Percentiles rank a stretch among this genome's conserved stretches.
Evolutionary conservation across 192 early-diverging fungal genomes (phyloP).

Genomic region (Dispira simplex): DNA sequence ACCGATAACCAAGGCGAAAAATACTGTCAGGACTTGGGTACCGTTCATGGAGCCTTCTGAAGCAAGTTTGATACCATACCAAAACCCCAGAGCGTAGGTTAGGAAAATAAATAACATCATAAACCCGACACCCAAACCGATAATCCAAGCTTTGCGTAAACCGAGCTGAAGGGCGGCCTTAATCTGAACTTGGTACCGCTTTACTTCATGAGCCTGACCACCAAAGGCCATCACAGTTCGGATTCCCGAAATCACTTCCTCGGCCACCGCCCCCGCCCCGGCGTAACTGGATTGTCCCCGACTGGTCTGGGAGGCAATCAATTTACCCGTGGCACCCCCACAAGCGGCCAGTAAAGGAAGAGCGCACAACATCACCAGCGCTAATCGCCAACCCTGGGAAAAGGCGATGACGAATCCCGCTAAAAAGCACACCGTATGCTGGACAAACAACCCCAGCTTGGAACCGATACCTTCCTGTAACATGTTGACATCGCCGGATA

Average conservation of each 20-base stretch:
- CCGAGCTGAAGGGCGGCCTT: constrained; percentile 42
- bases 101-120: constrained; percentile 64
- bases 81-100: constrained; percentile 69
- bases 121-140: constrained; percentile 53
- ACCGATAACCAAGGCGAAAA: constrained; percentile 82
- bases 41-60: constrained; percentile 24
- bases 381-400: constrained; percentile 59
- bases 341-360: constrained; percentile 52
- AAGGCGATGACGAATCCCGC: constrained; percentile 67
- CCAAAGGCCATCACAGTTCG: constrained; percentile 83
- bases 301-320: constrained; percentile 26
- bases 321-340: constrained; percentile 36
- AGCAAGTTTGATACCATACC: constrained; percentile 57
- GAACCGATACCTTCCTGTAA: constrained; percentile 82
- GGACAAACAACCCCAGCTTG: constrained; percentile 60
- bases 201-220: constrained; percentile 49
- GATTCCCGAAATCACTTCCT: constrained; percentile 68
- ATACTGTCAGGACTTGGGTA: constrained; percentile 55
- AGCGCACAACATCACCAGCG: constrained; percentile 62
- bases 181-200: constrained; percentile 43
- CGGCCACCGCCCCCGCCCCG: constrained; percentile 67
- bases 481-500: constrained; percentile 70
- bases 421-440: constrained; percentile 47
- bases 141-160: constrained; percentile 38
- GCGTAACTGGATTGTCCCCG: constrained; percentile 58